These are phyloP conservation scores for Candida pseudofarinosa DNA, from an alignment of 805 yeast genomes.

Conservation along the genomic window DNA sequence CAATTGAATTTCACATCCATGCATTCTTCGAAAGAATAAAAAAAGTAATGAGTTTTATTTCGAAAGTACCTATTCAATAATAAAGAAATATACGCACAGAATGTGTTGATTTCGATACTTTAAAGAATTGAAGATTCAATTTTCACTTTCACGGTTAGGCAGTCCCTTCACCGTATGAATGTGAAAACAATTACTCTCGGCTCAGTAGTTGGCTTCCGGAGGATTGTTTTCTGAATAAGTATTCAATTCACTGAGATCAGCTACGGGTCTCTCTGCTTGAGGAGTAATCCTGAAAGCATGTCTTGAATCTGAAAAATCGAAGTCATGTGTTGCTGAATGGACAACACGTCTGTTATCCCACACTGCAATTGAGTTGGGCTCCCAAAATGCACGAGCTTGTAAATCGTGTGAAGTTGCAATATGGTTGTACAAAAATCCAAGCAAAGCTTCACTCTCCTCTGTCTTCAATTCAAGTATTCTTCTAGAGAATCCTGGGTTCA, in stretches of 20 bases:
- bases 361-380: constrained; percentile 32
- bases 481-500: constrained; percentile 32
- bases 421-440: constrained; percentile 31
- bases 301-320: constrained; percentile 26
- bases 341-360: constrained; percentile 39
- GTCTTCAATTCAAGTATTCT: constrained; percentile 34
- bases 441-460: constrained; percentile 33
- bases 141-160: too few relatives aligned
- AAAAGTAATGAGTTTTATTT: too few relatives aligned
- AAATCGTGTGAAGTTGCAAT: constrained; percentile 32
- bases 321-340: constrained; percentile 35
- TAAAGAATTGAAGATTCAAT: too few relatives aligned
- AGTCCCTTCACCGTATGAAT: too few relatives aligned
- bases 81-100: too few relatives aligned
- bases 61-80: too few relatives aligned
- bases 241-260: constrained; percentile 33
- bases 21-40: too few relatives aligned
- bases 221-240: constrained; percentile 14
- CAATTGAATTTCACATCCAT: too few relatives aligned
- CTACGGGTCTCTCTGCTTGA: constrained; percentile 37
- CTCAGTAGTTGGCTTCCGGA: neutral
- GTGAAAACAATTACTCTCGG: too few relatives aligned
- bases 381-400: constrained; percentile 35
- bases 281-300: constrained; percentile 37
- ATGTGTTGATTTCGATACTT: too few relatives aligned